These are phyloP conservation scores for Pholiota conissans DNA, from an alignment of 768 basidiomycete genomes.

Conservation along the genomic window DNA sequence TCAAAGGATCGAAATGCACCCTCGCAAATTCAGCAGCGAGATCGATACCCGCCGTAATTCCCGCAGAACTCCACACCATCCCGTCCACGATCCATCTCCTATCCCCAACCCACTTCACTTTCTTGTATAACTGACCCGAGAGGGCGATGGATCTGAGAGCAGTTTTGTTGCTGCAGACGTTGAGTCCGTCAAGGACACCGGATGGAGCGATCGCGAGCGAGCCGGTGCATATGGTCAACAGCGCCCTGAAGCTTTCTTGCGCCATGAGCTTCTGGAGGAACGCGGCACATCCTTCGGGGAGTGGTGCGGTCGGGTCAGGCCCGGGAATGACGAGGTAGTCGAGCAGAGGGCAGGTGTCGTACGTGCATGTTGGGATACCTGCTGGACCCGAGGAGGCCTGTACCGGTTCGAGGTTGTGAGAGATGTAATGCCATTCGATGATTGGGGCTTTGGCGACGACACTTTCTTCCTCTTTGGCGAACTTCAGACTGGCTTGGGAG, in stretches of 20 bases:
- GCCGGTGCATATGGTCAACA: slow-evolving; percentile 27
- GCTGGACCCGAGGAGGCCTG: slow-evolving; percentile 10
- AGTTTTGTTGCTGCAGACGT: slow-evolving; percentile 24
- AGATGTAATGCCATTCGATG: slow-evolving; percentile 27
- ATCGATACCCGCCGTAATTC: slow-evolving; percentile 27
- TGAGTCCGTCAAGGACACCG: slow-evolving; percentile 24
- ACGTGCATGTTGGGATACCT: slow-evolving; percentile 20
- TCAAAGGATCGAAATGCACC: slow-evolving; percentile 22
- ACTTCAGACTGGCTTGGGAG: slow-evolving; percentile 6
- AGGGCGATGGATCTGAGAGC: slow-evolving; percentile 11
- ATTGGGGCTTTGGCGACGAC: slow-evolving; percentile 19
- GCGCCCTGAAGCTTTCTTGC: slow-evolving; percentile 17
- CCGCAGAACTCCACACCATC: slow-evolving; percentile 28
- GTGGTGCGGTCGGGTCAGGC: slow-evolving; percentile 10
- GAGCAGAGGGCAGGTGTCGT: slow-evolving; percentile 18
- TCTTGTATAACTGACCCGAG: slow-evolving; percentile 15
- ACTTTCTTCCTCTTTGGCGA: not conserved
- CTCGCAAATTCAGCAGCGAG: slow-evolving; percentile 27
- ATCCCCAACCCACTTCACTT: slow-evolving; percentile 30
- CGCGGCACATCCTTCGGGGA: slow-evolving; percentile 13
- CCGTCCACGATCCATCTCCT: slow-evolving; percentile 26
- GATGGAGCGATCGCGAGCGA: slow-evolving; percentile 22
- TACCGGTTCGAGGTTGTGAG: slow-evolving; percentile 16
- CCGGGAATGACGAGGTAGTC: slow-evolving; percentile 28
- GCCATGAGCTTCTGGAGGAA: slow-evolving; percentile 18